Evolutionary conservation across 768 basidiomycete species (phyloP).

Genomic region (Russula dissimulans): DNA sequence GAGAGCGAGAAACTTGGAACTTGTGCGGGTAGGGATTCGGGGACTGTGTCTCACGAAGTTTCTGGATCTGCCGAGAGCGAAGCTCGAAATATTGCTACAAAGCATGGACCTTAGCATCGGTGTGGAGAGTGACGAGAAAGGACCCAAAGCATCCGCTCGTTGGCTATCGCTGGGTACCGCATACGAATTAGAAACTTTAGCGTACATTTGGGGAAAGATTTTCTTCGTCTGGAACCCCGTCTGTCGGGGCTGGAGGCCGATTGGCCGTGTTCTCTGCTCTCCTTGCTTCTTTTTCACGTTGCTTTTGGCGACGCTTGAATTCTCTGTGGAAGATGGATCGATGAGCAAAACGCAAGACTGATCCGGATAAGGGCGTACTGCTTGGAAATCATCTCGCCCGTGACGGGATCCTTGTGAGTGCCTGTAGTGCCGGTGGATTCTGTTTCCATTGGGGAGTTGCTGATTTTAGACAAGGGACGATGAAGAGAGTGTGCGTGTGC

Average conservation of each 20-base stretch:
- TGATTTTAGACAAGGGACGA: neutral
- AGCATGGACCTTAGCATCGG: neutral
- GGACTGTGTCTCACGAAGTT: slow-evolving; percentile 71
- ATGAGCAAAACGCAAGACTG: slow-evolving; percentile 15
- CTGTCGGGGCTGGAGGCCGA: slow-evolving; percentile 34
- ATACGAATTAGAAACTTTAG: slow-evolving; percentile 16
- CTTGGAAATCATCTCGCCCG: slow-evolving; percentile 97
- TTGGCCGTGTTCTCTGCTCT: slow-evolving; percentile 68
- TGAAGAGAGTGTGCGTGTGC: neutral
- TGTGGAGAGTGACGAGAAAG: neutral
- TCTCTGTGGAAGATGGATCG: slow-evolving; percentile 46
- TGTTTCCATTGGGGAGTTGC: slow-evolving; percentile 29
- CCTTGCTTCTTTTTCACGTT: slow-evolving; percentile 59
- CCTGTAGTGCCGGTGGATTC: slow-evolving; percentile 28
- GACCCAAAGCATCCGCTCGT: neutral
- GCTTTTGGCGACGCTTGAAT: slow-evolving; percentile 88
- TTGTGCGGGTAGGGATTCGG: slow-evolving; percentile 99
- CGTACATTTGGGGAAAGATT: slow-evolving; percentile 88
- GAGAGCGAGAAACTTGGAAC: slow-evolving; percentile 78
- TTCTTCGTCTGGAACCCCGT: slow-evolving; percentile 48
- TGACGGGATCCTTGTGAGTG: slow-evolving; percentile 69
- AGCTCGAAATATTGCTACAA: slow-evolving; percentile 93
- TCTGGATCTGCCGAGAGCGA: slow-evolving; percentile 79
- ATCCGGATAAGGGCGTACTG: slow-evolving; percentile 42
- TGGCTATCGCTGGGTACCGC: neutral